Base-by-base conservation (phyloP, 1,284 basidiomycete species). In the Trichosporon sp. region DNA sequence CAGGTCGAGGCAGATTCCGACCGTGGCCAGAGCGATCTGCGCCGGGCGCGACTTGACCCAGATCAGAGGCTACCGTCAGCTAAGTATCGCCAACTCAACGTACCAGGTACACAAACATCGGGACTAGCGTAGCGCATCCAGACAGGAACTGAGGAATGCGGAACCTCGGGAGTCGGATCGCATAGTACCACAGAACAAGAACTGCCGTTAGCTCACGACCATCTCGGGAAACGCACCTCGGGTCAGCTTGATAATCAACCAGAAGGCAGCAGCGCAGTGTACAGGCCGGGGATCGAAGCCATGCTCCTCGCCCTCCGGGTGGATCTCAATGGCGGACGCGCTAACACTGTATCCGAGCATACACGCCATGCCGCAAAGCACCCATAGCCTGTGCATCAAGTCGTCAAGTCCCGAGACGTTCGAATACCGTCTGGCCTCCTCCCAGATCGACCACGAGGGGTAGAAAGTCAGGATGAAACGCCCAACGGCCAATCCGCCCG, bases 401-500 rank as follows among this genome's bases (percentile, higher is more conserved):
- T 85, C 81, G 61, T 83, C 82, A 0, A 77, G 78, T 7, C 82
- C 82, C 1, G 79, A 81, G 8, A 76, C 73, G 66, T 85, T 85
- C 26, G 80, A 76, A 64, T 80, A 81, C 32, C 82, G 81, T 0
- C 84, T 74, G 7, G 80, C 79, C 72, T 85, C 84, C 43, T 76
- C 75, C 84, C 84, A 85, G 68, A 85, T 76, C 71, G 78, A 80
- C 80, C 81, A 85, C 2, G 76, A 76, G 19, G 84, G 84, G 66
- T 78, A 81, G 66, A 81, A 80, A 3, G 78, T 79, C 38, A 81
- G 73, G 11, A 81, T 66, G 74, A 81, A 81, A 8, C 78, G 75
- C 2, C 75, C 76, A 7, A 81, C 78, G 2, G 78, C 75, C 0
- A 70, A 56, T 3, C 77, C 76, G 5, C 71, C 68, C 0, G 78